Evolutionary conservation across 2,329 filamentous ascomycete species (phyloP).

Genomic region (Fusarium sp.): DNA sequence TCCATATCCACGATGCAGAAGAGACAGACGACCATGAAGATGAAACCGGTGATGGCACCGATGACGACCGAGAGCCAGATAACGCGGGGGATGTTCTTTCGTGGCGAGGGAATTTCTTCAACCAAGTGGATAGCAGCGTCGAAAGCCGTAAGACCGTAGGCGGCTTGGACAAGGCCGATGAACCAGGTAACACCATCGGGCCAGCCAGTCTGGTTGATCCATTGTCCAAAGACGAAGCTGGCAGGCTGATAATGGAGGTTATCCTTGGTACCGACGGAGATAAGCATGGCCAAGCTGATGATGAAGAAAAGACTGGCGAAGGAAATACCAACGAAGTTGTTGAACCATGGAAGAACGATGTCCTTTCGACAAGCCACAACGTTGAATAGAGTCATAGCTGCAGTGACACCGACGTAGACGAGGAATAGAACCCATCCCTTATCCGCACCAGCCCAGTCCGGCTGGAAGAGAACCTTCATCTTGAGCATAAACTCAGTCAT

Average conservation of each 20-base stretch:
- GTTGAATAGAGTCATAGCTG: conserved; percentile 62
- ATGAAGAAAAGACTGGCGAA: conserved; percentile 65
- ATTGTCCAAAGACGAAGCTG: conserved; percentile 64
- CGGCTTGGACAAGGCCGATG: conserved; percentile 66
- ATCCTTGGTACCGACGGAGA: conserved; percentile 60
- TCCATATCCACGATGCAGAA: conserved; percentile 63
- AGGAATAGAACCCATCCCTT: conserved; percentile 67
- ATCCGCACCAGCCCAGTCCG: conserved; percentile 57
- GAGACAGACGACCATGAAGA: conserved; percentile 65
- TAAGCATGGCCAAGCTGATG: conserved; percentile 63
- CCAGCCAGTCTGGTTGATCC: conserved; percentile 63
- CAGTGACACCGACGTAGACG: conserved; percentile 63
- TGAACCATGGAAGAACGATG: conserved; percentile 59
- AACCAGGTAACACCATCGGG: conserved; percentile 68
- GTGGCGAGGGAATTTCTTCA: conserved; percentile 65
- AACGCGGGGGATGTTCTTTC: conserved; percentile 61
- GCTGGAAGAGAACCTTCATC: conserved; percentile 66
- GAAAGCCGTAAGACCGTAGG: conserved; percentile 64
- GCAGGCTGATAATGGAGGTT: conserved; percentile 60
- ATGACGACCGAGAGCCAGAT: conserved; percentile 64
- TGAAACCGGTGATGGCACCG: conserved; percentile 61
- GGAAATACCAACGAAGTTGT: conserved; percentile 66
- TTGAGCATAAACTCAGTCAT: conserved; percentile 68
- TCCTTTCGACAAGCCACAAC: conserved; percentile 61
- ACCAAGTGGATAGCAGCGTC: conserved; percentile 70